These are phyloP conservation scores for Coemansia sp. DNA, from an alignment of 192 early-diverging fungal species.

Conservation along the genomic window DNA sequence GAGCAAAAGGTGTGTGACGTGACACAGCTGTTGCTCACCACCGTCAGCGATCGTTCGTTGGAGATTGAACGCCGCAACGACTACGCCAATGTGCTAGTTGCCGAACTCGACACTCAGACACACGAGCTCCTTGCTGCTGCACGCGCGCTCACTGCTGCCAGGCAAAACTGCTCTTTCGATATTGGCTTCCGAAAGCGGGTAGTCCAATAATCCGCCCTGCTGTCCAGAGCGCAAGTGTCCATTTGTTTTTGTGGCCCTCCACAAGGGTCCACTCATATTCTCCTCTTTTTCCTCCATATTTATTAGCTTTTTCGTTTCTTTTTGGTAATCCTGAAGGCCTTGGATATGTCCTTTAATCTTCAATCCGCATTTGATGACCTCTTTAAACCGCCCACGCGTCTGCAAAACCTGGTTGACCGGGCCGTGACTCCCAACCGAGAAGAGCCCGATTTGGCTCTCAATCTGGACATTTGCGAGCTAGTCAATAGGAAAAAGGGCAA, in stretches of 20 bases:
- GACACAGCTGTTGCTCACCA: constrained; percentile 27
- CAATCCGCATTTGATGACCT: constrained; percentile 44
- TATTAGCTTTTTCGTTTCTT: background rate
- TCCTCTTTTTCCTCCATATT: background rate
- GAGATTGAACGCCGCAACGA: constrained; percentile 23
- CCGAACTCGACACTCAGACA: constrained; percentile 46
- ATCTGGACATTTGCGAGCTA: constrained; percentile 94
- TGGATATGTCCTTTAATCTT: constrained; percentile 43
- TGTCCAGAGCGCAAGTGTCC: too few relatives aligned
- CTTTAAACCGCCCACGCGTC: constrained; percentile 47
- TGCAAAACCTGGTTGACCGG: constrained; percentile 64
- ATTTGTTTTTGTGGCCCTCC: too few relatives aligned
- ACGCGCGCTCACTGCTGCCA: constrained; percentile 20
- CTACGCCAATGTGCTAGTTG: constrained; percentile 18
- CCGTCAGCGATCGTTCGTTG: constrained; percentile 16
- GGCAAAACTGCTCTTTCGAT: constrained; percentile 32
- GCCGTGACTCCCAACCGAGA: constrained; percentile 70
- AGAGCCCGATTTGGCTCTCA: constrained; percentile 81
- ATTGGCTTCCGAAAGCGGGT: constrained; percentile 7
- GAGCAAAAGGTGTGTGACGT: constrained; percentile 35
- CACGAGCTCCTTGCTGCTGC: constrained; percentile 33
- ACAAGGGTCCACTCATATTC: background rate
- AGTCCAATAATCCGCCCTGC: too few relatives aligned
- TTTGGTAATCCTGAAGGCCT: background rate
- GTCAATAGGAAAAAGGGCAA: constrained; percentile 88